Evolutionary conservation across 2,329 filamentous ascomycete species (phyloP).

Genomic region (Teratosphaeria viscida): DNA sequence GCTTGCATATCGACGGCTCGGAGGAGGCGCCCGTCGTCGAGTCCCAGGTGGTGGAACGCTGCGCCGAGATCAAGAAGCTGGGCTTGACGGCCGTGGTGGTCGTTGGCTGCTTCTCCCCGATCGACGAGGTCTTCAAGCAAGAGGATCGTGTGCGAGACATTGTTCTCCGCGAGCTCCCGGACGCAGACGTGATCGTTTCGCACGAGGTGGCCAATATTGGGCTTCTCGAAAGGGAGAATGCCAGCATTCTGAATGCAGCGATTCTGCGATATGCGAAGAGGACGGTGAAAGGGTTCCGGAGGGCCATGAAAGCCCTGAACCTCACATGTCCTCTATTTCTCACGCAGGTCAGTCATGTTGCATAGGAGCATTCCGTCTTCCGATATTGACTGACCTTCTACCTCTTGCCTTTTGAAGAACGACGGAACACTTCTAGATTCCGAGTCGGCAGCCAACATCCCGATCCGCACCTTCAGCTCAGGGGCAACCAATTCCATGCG

Average conservation of each 20-base stretch:
- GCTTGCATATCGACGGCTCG: slow-evolving; percentile 36
- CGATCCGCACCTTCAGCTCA: slow-evolving; percentile 43
- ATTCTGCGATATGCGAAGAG: slow-evolving; percentile 37
- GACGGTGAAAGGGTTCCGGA: slow-evolving; percentile 37
- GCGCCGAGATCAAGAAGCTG: slow-evolving; percentile 33
- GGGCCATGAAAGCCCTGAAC: slow-evolving; percentile 35
- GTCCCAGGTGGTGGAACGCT: slow-evolving; percentile 35
- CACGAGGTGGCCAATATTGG: slow-evolving; percentile 42
- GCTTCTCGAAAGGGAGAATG: slow-evolving; percentile 42
- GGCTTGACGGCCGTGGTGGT: slow-evolving; percentile 42
- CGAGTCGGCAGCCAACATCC: slow-evolving; percentile 35
- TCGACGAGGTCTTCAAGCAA: slow-evolving; percentile 46
- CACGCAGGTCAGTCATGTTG: slow-evolving; percentile 27
- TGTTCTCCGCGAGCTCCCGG: slow-evolving; percentile 36
- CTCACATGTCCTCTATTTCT: slow-evolving; percentile 40
- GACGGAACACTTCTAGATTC: slow-evolving; percentile 42
- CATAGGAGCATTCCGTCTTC: neutral
- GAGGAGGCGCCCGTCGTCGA: slow-evolving; percentile 34
- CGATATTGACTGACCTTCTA: neutral
- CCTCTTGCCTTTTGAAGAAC: slow-evolving; percentile 21
- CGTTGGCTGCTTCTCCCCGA: slow-evolving; percentile 48
- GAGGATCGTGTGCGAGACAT: slow-evolving; percentile 42
- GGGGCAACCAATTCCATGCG: slow-evolving; percentile 45
- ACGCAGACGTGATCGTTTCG: slow-evolving; percentile 41
- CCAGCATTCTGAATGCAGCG: slow-evolving; percentile 40